Conservation (phyloP, 768 basidiomycete species). For the Russula olivacea region DNA sequence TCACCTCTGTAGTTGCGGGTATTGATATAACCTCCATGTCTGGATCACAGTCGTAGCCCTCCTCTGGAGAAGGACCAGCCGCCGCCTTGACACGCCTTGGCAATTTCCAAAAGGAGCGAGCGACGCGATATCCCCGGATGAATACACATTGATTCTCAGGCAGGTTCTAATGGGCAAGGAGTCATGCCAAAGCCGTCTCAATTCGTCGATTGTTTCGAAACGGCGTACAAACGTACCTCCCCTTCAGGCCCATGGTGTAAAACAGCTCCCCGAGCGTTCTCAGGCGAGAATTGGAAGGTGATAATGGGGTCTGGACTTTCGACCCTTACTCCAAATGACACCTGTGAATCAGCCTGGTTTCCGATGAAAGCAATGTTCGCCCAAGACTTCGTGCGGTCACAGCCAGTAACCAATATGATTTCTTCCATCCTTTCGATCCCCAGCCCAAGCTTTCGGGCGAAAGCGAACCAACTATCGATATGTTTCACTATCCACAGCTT, state of each 20-base stretch:
- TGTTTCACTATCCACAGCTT: slow-evolving; percentile 1
- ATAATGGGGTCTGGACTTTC: neutral
- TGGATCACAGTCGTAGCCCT: neutral
- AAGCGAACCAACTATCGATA: neutral
- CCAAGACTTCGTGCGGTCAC: neutral
- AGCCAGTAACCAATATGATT: neutral
- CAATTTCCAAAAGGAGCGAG: neutral
- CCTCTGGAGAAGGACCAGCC: neutral
- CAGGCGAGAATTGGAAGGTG: neutral
- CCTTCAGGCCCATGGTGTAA: neutral
- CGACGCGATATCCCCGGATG: neutral
- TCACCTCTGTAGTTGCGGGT: neutral
- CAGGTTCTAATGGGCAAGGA: neutral
- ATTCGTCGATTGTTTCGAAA: neutral
- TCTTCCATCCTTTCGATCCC: slow-evolving; percentile 4
- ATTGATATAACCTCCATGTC: neutral
- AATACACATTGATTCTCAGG: slow-evolving; percentile 1
- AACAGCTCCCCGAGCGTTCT: neutral
- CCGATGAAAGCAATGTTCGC: neutral
- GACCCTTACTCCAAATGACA: neutral
- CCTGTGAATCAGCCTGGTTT: neutral
- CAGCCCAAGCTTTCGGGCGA: neutral
- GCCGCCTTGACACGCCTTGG: neutral
- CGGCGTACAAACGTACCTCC: neutral
- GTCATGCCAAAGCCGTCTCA: neutral